phyloP scores from a whole-genome alignment of 2,329 filamentous ascomycete genomes.

The Colletotrichum navitas region DNA sequence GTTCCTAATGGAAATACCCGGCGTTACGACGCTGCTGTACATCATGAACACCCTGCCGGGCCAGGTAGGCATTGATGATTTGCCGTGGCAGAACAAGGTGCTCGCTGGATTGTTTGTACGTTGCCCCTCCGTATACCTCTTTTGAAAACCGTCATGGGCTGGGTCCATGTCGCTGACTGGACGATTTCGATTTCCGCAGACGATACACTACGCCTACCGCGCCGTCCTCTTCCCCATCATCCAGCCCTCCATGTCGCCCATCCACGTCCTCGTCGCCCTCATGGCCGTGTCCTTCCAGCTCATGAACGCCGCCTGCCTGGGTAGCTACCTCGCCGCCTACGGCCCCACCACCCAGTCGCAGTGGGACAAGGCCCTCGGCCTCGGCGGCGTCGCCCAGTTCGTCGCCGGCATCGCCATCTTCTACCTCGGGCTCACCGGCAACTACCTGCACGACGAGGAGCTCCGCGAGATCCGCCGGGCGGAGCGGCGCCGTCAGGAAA shows the following conservation, averaged over 20 bases:
- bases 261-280: slow-evolving; percentile 77
- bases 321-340: slow-evolving; percentile 85
- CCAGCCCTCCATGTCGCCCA: slow-evolving; percentile 93
- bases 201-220: slow-evolving; percentile 92
- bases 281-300: slow-evolving; percentile 81
- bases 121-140: too few relatives aligned
- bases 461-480: slow-evolving; percentile 86
- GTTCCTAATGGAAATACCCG: slow-evolving; percentile 88
- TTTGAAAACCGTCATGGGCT: too few relatives aligned
- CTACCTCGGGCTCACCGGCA: slow-evolving; percentile 79
- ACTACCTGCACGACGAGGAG: slow-evolving; percentile 91
- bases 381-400: slow-evolving; percentile 60
- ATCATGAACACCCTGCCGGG: slow-evolving; percentile 77
- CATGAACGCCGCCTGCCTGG: slow-evolving; percentile 81
- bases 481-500: slow-evolving; percentile 71
- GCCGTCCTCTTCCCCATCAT: slow-evolving; percentile 85
- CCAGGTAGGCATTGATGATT: slow-evolving; percentile 66
- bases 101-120: slow-evolving; percentile 76
- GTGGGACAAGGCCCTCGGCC: slow-evolving; percentile 59
- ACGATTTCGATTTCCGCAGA: slow-evolving; percentile 52
- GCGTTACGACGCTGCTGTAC: slow-evolving; percentile 83
- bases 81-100: slow-evolving; percentile 84
- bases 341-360: slow-evolving; percentile 72
- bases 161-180: neutral
- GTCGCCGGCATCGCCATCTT: slow-evolving; percentile 79